Evolutionary conservation across 768 basidiomycete genomes (phyloP), one percentile per base, ranked within the genome.

Genomic region (Rhodotorula toruloides): DNA sequence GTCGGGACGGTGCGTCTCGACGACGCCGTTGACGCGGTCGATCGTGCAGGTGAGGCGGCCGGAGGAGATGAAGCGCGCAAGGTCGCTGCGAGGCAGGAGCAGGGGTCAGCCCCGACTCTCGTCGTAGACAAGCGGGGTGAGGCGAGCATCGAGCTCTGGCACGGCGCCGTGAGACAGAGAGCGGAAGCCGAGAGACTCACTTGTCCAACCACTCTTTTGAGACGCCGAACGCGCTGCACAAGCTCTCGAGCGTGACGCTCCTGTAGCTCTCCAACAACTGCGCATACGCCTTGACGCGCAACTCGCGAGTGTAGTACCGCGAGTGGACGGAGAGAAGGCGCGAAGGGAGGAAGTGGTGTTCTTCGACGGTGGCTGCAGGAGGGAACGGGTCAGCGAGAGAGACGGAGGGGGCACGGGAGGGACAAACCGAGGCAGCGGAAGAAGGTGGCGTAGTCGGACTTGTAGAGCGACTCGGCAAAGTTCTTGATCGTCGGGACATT

Each of bases 401-500:
- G 31, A 68, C 60, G 27, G 53, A 22, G 48, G 40, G 34, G 27
- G 32, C 5, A n/a, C n/a, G n/a, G n/a, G n/a, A n/a, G 53, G 42
- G 62, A 73, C 81, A 29, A 70, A 90, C 89, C 90, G 27, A 98
- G 84, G 0, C 93, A 87, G 42, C 86, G 78, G 77, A 97, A 99
- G 80, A 98, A 91, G 67, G 91, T 90, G 75, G 90, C 85, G 76
- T 98, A 99, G 73, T 93, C 89, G 71, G 89, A 90, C 64, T 93
- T 89, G 77, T 93, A 93, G 9, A 99, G 81, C 72, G 84, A 91
- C 74, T 88, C 89, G 61, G 89, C 85, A 59, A 90, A 84, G 72
- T 90, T 87, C 19, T 88, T 85, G 17, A 97, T 84, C 13, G 86
- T 80, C 0, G 93, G 91, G 0, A 91, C 80, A 52, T 90, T 88